Base-by-base conservation (phyloP, 2,329 filamentous ascomycete genomes). In the Paracoccidioides lutzii region DNA sequence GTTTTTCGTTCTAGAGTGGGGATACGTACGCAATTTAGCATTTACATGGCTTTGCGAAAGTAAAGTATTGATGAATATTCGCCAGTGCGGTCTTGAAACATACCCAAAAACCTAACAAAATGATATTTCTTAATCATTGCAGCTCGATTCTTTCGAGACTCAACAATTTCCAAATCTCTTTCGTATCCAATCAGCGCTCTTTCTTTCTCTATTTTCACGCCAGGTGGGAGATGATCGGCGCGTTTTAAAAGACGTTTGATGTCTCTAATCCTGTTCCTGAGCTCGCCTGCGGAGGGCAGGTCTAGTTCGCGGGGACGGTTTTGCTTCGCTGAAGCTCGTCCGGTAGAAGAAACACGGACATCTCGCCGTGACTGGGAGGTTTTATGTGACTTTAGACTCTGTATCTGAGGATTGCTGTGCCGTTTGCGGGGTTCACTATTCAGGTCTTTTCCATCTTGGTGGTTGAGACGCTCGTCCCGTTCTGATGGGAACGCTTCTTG, bases 61-160 rank as follows among this genome's bases (percentile, higher is more conserved):
- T 48, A 41, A 3, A 12, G 9, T 41, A 14, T 30, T 30, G 42
- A 35, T 3, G n/a, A 14, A 35, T 4, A 6, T 53, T 38, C 53
- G n/a, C 28, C 22, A 22, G 22, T 22, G 22, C 22, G 22, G 22
- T 22, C 22, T 22, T 37, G 5, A 14, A 14, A 59, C 65, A 42
- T 64, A 73, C 71, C 81, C 59, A 84, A 76, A 64, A 84, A 85
- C n/a, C 81, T 70, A n/a, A 84, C 76, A 69, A 82, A 83, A 64
- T 84, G 81, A 64, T 83, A 85, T 64, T 76, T 78, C 57, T 74
- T 73, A 57, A 84, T 82, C 71, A 82, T 77, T 58, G 78, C 76
- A 50, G 73, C 74, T 60, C 75, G 73, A 61, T 76, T 70, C 61
- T 78, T 73, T 54, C 77, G 75, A 30, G 68, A 66, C 55, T 75